Evolutionary conservation across 2,329 filamentous ascomycete species (phyloP), one percentile per base, ranked within the genome.

Genomic region (Talaromyces piceae): DNA sequence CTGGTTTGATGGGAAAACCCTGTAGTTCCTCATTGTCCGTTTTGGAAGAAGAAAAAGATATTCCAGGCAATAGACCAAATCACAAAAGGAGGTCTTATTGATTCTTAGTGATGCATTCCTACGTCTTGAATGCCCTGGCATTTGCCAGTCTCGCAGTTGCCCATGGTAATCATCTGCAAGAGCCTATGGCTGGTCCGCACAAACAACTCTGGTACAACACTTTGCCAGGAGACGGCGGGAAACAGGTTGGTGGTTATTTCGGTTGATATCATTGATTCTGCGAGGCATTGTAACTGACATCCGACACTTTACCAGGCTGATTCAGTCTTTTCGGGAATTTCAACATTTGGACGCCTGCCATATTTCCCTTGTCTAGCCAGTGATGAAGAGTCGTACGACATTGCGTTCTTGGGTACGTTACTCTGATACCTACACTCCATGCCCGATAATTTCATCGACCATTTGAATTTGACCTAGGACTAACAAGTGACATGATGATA

Each of bases 301-400:
- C 4, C 8, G 16, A 20, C n/a, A 3, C 18, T 41, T 30, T 52
- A 20, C 5, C 12, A 91, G 85, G 88, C 88, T 54, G 88, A 94
- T 67, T 90, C 87, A 0, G 87, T 93, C 52, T 94, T 93, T 71
- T 91, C 87, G 1, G 88, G 88, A 25, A 93, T 94, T 62, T 87
- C 86, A 1, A 94, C 88, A 6, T 93, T 93, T 64, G 88, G 87
- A 9, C 83, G 87, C 47, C 73, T 93, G 39, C 82, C 84, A 5
- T 93, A 94, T 69, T 80, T 78, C 52, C 86, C 87, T 3, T 94
- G 88, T 65, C 75, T 94, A 3, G 75, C 80, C n/a, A 83, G 79
- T 55, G 77, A 81, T 37, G 77, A 82, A 23, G 82, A 85, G 57
- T 81, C 83, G 61, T 94, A 86, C 60, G 88, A 94, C 58, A 91